phyloP scores from a whole-genome alignment of 2,329 filamentous ascomycete genomes.

The Aspergillus novofumigatus region DNA sequence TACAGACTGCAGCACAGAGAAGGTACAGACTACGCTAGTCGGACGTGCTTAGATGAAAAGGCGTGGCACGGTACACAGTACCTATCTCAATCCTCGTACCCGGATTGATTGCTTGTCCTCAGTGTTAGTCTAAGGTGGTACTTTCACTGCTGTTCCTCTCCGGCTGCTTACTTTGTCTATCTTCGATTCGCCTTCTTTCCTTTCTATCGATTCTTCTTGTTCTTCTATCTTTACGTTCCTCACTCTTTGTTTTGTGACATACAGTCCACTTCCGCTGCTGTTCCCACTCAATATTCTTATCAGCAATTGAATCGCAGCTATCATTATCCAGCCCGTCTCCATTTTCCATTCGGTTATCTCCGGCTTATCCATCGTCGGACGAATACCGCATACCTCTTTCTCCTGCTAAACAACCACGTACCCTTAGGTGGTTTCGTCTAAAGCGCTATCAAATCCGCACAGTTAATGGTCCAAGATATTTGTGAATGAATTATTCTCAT shows the following conservation, averaged over 20 bases:
- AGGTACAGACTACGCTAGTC: not conserved
- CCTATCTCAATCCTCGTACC: not conserved
- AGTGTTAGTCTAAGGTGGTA: not conserved
- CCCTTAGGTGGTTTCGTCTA: not conserved
- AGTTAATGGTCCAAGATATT: not conserved
- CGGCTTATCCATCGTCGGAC: constrained; percentile 21
- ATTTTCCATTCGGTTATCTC: constrained; percentile 24
- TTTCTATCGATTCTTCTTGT: constrained; percentile 3
- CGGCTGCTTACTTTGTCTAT: not conserved
- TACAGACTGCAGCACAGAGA: too few species aligned
- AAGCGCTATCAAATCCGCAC: not conserved
- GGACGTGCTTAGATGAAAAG: not conserved
- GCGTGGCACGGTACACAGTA: not conserved
- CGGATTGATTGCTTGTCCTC: not conserved
- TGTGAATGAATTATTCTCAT: not conserved
- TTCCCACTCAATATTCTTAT: constrained; percentile 13
- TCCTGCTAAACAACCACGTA: not conserved
- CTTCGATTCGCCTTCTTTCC: constrained; percentile 2
- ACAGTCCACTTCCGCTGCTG: not conserved
- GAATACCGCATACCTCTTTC: constrained; percentile 1
- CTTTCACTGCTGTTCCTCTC: not conserved
- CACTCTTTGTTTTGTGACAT: not conserved
- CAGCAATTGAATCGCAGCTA: constrained; percentile 20
- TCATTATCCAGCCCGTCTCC: not conserved
- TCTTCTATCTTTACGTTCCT: not conserved